Percentiles rank a stretch among this genome's conserved stretches.
These are phyloP conservation scores for Yamadazyma endophytica DNA, from an alignment of 805 yeast species.

Conservation along the genomic window DNA sequence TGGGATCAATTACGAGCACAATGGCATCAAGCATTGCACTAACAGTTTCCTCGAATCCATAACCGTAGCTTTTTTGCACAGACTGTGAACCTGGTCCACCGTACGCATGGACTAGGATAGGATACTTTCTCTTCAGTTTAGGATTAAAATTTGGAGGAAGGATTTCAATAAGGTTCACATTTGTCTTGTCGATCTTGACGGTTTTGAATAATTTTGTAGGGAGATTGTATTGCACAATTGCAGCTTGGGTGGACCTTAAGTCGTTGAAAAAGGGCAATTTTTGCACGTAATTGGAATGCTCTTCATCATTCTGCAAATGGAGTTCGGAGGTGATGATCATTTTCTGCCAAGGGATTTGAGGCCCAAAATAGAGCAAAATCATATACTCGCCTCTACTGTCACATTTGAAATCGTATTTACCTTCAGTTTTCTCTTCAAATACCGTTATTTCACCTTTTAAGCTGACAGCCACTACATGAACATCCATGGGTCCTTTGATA, in stretches of 20 bases:
- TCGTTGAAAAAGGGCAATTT: slow-evolving; percentile 15
- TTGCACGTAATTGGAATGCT: slow-evolving; percentile 10
- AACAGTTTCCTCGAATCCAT: slow-evolving; percentile 58
- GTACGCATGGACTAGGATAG: slow-evolving; percentile 63
- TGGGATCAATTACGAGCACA: slow-evolving; percentile 67
- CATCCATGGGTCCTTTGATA: slow-evolving; percentile 69
- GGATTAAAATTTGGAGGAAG: slow-evolving; percentile 55
- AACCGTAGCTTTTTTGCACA: slow-evolving; percentile 41
- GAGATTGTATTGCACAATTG: slow-evolving; percentile 35
- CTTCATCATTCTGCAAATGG: slow-evolving; percentile 13
- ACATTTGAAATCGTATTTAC: slow-evolving; percentile 64
- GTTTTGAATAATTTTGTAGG: slow-evolving; percentile 47
- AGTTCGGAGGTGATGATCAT: slow-evolving; percentile 42
- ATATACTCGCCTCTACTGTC: slow-evolving; percentile 71
- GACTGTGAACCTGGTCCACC: slow-evolving; percentile 82
- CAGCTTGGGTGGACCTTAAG: slow-evolving; percentile 5
- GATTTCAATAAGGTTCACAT: slow-evolving; percentile 55
- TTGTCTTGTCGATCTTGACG: slow-evolving; percentile 29
- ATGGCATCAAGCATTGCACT: slow-evolving; percentile 56
- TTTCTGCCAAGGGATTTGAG: slow-evolving; percentile 73
- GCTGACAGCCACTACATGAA: slow-evolving; percentile 70
- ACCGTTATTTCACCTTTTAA: slow-evolving; percentile 6
- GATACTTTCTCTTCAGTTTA: slow-evolving; percentile 39
- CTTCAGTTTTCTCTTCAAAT: slow-evolving; percentile 38
- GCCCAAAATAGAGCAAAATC: slow-evolving; percentile 67